A percentile compares a stretch with the other conserved stretches of the same genome.
These are phyloP conservation scores for Cornus florida DNA, from an alignment of 148 eudicot species.

Conservation along the genomic window DNA sequence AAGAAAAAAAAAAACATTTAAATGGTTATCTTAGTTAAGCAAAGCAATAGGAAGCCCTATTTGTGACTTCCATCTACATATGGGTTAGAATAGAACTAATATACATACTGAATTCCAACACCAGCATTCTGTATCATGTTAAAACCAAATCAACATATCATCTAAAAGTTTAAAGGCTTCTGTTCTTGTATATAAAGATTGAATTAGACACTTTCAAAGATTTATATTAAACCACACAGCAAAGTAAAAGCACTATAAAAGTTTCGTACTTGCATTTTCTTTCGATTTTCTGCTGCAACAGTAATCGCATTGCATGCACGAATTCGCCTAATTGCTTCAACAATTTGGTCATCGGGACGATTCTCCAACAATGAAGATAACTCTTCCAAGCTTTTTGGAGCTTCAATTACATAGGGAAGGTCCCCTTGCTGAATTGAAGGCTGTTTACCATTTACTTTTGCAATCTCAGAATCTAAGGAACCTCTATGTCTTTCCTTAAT, in stretches of 20 bases:
- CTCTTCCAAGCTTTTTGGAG: constrained; percentile 78
- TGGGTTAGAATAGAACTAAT: background rate
- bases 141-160: background rate
- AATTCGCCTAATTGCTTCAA: constrained; percentile 80
- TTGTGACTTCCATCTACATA: background rate
- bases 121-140: background rate
- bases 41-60: background rate
- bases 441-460: constrained; percentile 25
- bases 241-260: constrained; percentile 8
- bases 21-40: background rate
- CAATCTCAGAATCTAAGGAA: constrained; percentile 13
- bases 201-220: background rate
- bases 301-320: constrained; percentile 73
- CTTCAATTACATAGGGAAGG: constrained; percentile 83
- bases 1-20: background rate
- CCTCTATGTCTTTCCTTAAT: constrained; percentile 25
- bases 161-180: background rate
- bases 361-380: constrained; percentile 50
- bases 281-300: constrained; percentile 84
- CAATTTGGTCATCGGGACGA: constrained; percentile 61
- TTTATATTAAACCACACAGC: background rate
- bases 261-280: constrained; percentile 82
- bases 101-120: background rate
- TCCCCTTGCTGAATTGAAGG: constrained; percentile 38
- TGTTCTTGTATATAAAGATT: background rate